phyloP scores from a whole-genome alignment of 2,329 filamentous ascomycete genomes.

The Alternaria incomplexa region DNA sequence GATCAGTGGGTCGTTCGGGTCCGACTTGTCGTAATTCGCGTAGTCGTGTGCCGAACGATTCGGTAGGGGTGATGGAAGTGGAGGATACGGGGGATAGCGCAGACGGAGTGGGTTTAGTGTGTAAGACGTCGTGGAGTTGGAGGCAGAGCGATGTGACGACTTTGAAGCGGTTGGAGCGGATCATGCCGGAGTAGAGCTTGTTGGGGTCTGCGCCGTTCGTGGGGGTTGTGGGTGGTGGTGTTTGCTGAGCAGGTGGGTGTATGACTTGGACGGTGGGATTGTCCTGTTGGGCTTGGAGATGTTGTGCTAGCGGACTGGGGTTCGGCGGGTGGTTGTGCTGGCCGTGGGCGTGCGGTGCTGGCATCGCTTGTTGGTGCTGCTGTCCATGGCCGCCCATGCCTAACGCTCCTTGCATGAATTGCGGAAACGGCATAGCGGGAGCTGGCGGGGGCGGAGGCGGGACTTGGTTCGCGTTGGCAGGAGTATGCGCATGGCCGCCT shows the following conservation, averaged over 20 bases:
- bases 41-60: not conserved
- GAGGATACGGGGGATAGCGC: not conserved
- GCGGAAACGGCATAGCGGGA: slow-evolving; percentile 28
- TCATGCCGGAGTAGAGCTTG: slow-evolving; percentile 37
- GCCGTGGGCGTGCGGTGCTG: slow-evolving; percentile 18
- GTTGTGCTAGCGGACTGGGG: slow-evolving; percentile 19
- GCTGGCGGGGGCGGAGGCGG: slow-evolving; percentile 25
- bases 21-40: not conserved
- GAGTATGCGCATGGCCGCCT: slow-evolving; percentile 3
- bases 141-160: slow-evolving; percentile 45
- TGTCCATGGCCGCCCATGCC: not conserved
- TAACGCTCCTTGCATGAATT: slow-evolving; percentile 25
- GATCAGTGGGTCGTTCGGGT: not conserved
- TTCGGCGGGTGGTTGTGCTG: slow-evolving; percentile 15
- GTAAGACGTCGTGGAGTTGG: slow-evolving; percentile 35
- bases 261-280: not conserved
- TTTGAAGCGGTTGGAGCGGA: slow-evolving; percentile 46
- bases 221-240: not conserved
- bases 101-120: not conserved
- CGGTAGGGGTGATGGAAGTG: not conserved
- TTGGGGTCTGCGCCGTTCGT: not conserved
- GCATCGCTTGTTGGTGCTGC: not conserved
- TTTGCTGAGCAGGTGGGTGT: not conserved
- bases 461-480: slow-evolving; percentile 4
- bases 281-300: slow-evolving; percentile 4